These are phyloP conservation scores for Neonectria hederae DNA, from an alignment of 2,329 filamentous ascomycete species.

Conservation along the genomic window DNA sequence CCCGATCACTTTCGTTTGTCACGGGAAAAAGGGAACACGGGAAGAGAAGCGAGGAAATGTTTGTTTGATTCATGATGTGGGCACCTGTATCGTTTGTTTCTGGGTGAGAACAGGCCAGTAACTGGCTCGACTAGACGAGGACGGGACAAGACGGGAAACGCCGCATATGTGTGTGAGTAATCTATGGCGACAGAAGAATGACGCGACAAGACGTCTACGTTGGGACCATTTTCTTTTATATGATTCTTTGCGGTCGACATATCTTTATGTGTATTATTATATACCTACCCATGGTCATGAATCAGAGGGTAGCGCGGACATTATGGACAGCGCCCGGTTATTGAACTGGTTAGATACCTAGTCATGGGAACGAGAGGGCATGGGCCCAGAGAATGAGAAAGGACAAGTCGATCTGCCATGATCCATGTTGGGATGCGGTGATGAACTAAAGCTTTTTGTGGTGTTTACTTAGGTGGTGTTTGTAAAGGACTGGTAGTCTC, in stretches of 20 bases:
- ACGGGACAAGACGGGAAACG: conserved; percentile 16
- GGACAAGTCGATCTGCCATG: conserved; percentile 6
- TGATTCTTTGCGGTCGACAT: conserved; percentile 21
- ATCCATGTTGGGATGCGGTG: not conserved
- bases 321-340: not conserved
- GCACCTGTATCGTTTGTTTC: conserved; percentile 32
- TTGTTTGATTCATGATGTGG: conserved; percentile 32
- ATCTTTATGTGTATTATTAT: conserved; percentile 22
- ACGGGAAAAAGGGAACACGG: conserved; percentile 29
- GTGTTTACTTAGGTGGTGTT: not conserved
- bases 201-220: conserved; percentile 25
- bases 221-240: conserved; percentile 20
- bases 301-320: not conserved
- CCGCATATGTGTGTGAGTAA: conserved; percentile 34
- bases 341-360: conserved; percentile 19
- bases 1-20: conserved; percentile 44
- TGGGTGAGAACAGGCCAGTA: conserved; percentile 25
- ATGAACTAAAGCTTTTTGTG: not conserved
- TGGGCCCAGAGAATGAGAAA: conserved; percentile 21
- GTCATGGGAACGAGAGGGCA: conserved; percentile 21
- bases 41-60: conserved; percentile 14
- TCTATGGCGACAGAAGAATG: conserved; percentile 27
- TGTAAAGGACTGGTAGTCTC: not conserved
- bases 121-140: conserved; percentile 24
- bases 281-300: conserved; percentile 12